These are phyloP conservation scores for Plasmodium vivax DNA, from an alignment of 169 alveolate genomes.

Conservation along the genomic window DNA sequence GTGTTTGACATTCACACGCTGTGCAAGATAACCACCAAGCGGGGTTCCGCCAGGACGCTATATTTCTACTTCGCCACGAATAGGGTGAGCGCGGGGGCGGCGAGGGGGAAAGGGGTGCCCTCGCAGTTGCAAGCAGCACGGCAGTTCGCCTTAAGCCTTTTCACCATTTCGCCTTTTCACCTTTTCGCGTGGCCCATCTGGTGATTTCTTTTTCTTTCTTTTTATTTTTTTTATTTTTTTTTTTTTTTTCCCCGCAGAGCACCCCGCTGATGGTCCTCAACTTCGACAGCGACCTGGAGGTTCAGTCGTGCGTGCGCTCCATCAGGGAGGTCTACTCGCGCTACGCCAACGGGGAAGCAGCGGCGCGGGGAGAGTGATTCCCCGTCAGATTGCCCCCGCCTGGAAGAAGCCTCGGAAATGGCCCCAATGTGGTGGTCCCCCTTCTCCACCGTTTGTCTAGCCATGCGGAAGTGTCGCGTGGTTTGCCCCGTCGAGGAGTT, in stretches of 20 bases:
- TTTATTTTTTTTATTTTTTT: not conserved
- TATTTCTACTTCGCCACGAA: conserved; percentile 78
- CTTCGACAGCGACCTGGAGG: conserved; percentile 59
- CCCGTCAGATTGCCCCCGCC: not conserved
- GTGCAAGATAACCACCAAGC: conserved; percentile 77
- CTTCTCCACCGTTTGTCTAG: not conserved
- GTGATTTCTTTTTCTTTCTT: not conserved
- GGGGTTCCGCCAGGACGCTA: conserved; percentile 52
- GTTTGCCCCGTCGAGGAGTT: not conserved
- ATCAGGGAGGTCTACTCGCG: conserved; percentile 32
- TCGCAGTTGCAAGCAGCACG: not conserved
- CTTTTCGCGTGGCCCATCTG: not conserved
- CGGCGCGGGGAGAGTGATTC: not conserved
- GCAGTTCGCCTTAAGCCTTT: no score
- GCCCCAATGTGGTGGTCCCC: not conserved
- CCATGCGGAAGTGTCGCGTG: not conserved
- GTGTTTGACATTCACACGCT: conserved; percentile 76
- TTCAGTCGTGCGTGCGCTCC: conserved; percentile 55
- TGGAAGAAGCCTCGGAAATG: not conserved
- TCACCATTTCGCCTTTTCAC: no score
- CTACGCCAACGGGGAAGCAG: not conserved
- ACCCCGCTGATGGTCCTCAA: conserved; percentile 61
- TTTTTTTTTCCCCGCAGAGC: conserved; percentile 15
- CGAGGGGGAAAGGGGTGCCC: no score
- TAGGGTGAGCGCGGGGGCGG: conserved; percentile 30